Evolutionary conservation across 116 monocot genomes (phyloP).

Genomic region (Posidonia oceanica): DNA sequence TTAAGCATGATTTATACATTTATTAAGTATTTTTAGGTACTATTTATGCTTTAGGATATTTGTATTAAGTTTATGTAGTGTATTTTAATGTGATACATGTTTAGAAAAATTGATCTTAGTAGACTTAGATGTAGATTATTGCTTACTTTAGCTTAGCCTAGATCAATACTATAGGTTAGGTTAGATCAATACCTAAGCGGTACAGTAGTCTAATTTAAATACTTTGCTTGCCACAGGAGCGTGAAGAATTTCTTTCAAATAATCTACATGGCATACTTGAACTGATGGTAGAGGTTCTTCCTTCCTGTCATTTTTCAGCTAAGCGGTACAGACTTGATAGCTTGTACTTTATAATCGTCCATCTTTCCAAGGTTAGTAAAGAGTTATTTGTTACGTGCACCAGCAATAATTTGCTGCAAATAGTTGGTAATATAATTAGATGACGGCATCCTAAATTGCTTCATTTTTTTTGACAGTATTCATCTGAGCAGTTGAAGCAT

Average conservation of each 20-base stretch:
- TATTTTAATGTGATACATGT: no score
- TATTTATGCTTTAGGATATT: no score
- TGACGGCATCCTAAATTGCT: not conserved
- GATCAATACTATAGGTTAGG: no score
- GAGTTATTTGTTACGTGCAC: not conserved
- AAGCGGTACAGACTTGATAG: conserved; percentile 84
- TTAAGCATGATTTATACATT: no score
- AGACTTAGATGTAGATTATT: no score
- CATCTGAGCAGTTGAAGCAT: conserved; percentile 48
- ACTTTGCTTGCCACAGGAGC: conserved; percentile 27
- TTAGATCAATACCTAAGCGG: no score
- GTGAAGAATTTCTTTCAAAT: conserved; percentile 37
- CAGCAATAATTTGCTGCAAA: not conserved
- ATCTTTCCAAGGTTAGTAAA: conserved; percentile 54
- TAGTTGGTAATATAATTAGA: not conserved
- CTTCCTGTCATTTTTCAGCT: conserved; percentile 70
- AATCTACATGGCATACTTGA: conserved; percentile 51
- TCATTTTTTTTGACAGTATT: conserved; percentile 40
- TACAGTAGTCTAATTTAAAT: not conserved
- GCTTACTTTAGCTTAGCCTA: no score
- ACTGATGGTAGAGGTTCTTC: conserved; percentile 49
- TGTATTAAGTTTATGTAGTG: no score
- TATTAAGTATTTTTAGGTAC: no score
- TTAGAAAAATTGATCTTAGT: no score
- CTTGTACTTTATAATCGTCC: conserved; percentile 57